Evolutionary conservation across 192 early-diverging fungal species (phyloP), one percentile per base, ranked within the genome.

Genomic region (Entomortierella chlamydospora): DNA sequence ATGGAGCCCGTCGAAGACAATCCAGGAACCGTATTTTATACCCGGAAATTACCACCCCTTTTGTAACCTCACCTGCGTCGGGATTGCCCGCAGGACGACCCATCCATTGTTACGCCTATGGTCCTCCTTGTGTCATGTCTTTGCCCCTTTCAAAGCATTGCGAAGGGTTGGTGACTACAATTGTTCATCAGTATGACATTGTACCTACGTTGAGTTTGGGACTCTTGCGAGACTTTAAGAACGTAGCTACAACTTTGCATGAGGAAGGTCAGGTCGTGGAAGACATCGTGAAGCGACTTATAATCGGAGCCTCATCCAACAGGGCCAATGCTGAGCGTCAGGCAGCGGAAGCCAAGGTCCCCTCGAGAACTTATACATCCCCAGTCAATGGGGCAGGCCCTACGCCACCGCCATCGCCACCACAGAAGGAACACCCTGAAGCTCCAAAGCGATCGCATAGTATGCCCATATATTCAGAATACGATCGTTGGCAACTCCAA

Each of bases 21-120:
- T 8, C 56, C 45, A 47, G 34, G 51, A 50, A 68, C 29, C 79
- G 61, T 64, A 69, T 59, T 26, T 18, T 47, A 64, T 86, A 68
- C 63, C 71, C 67, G 0, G 66, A 63, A 41, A 81, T 82, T 29
- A 78, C 83, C 0, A 84, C 88, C 0, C 87, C 80, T 11, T 93
- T 93, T 74, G 92, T 88, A 0, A 93, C 91, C 10, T 84, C 89
- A 1, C 81, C 81, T 25, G 72, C 70, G 18, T 91, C 91, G 2
- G 91, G 90, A 18, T 71, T 94, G 55, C 94, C 95, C 1, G 60
- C 84, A 0, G 87, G 85, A 42, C 88, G 95, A 18, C 88, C 90
- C 23, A 90, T 98, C 63, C 94, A 94, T 63, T 94, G 94, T 64
- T 95, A 92, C 59, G 89, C 92, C 25, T 98, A 90, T 69, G 96